Percentiles rank a stretch among this genome's conserved stretches.
These are phyloP conservation scores for Scleroderma citrinum DNA, from an alignment of 768 basidiomycete genomes.

Conservation along the genomic window DNA sequence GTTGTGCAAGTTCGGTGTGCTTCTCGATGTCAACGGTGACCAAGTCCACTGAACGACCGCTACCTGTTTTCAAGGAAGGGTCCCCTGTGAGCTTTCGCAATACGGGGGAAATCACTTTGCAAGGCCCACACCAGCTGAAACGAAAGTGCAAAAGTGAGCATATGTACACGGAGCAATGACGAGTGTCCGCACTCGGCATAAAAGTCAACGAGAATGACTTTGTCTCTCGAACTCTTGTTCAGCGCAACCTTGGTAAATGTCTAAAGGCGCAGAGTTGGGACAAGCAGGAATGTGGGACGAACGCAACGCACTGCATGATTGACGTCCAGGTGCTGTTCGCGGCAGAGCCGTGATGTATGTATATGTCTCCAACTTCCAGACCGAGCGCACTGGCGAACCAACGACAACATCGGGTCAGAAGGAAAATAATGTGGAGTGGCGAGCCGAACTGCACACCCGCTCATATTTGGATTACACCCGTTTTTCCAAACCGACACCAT, in stretches of 20 bases:
- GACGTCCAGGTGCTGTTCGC: constrained; percentile 40
- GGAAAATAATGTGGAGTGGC: background rate
- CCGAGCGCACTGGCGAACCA: constrained; percentile 4
- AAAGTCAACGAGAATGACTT: constrained; percentile 69
- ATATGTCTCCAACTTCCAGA: constrained; percentile 26
- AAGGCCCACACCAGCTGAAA: constrained; percentile 73
- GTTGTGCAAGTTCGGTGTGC: constrained; percentile 43
- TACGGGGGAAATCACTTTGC: constrained; percentile 65
- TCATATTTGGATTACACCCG: no score
- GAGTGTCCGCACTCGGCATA: constrained; percentile 63
- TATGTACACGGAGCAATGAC: constrained; percentile 1
- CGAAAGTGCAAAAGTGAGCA: background rate
- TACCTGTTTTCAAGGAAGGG: constrained; percentile 39
- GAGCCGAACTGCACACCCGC: background rate
- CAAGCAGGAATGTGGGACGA: background rate
- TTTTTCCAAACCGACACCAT: constrained; percentile 16
- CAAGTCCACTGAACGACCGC: constrained; percentile 58
- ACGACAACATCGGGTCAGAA: constrained; percentile 10
- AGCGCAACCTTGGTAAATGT: constrained; percentile 29
- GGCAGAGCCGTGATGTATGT: constrained; percentile 32
- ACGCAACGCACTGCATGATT: constrained; percentile 36
- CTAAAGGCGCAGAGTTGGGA: constrained; percentile 18
- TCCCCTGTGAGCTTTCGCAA: constrained; percentile 54
- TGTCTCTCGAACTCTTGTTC: constrained; percentile 34
- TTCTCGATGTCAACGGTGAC: constrained; percentile 63